Base-by-base conservation (phyloP, 768 basidiomycete genomes). In the Leccinum sublutescens region DNA sequence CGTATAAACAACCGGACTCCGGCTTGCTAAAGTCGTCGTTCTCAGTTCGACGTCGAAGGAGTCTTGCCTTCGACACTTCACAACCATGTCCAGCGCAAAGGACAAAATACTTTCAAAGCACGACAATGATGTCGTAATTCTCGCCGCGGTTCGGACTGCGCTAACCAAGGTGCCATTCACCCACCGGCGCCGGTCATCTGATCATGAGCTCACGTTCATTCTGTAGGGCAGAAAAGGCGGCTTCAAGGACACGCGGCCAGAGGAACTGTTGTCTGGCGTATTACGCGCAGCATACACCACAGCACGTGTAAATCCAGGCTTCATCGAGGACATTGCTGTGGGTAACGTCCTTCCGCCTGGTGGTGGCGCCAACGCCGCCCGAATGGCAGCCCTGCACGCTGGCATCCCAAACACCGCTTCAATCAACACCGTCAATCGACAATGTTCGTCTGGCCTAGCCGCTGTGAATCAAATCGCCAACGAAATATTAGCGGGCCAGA, bases 331-430 rank as follows among this genome's bases (percentile, higher is more conserved):
- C 70, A 83, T 95, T 67, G 79, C 84, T 1, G 90, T 93, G 57
- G 93, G 95, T 51, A 95, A 93, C 68, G 93, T 95, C 49, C 85
- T 96, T 49, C 91, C 93, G 15, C 84, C 93, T 3, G 89, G 85
- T 15, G 91, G 94, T 64, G 94, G 93, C 25, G 92, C 93, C 14
- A 79, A 68, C 50, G 84, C 82, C 3, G 92, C 93, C 14, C 86
- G 95, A 61, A 95, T 95, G 85, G 93, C 93, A 4, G 85, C 89
- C 21, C 79, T 97, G 36, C 82, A 88, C 65, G 86, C 93, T 54
- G 93, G 94, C 5, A 92, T 96, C 59, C 93, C 93, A 29, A 77
- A 86, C 62, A 85, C 86, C 9, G 77, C 86, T 4, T 75, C 90
- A 14, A 67, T 97, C 67, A 86, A 88, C 75, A 94, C 92, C 17